Base-by-base conservation (phyloP, 2,329 filamentous ascomycete species). In the Arthrobotrys sphaeroides region DNA sequence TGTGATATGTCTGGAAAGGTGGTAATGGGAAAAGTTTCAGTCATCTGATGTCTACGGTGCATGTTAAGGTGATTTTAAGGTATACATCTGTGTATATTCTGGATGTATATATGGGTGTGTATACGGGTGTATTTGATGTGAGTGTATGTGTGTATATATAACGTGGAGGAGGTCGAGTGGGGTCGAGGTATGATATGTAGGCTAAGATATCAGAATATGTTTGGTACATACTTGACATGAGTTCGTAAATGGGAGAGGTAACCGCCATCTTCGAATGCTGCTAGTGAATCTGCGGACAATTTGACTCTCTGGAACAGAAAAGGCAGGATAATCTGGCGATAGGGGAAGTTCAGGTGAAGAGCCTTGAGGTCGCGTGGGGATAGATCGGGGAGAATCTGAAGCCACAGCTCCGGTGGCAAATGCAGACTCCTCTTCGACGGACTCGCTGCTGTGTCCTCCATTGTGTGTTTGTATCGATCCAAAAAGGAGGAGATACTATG, bases 281-380 rank as follows among this genome's bases (percentile, higher is more conserved):
- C 43, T 12, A 73, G 62, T 5, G 69, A 67, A 4, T 26, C 61
- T 47, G 40, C 55, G 24, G 42, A 67, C 12, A 73, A 53, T 57
- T 62, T 73, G 31, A 74, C 31, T 10, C 62, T 62, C 5, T 62
- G 53, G 43, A 74, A 74, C 16, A 74, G 28, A 62, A 62, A 61
- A 3, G 55, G 36, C 9, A 62, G 24, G 13, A 47, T 61, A 13
- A 74, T 26, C 10, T 61, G 53, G 38, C 55, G 61, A 28, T 49
- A 74, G 10, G 62, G 51, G 12, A 65, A 74, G 47, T 59, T 67
- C 20, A 47, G 31, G 6, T 64, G 66, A 13, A 74, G 61, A 10
- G 61, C 55, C 20, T 47, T 62, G 43, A 74, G 28, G 24, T 62
- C 70, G 13, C 33, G 43, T 45, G 42, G 42, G 4, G 62, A 40